Percentiles rank a stretch among this genome's conserved stretches.
phyloP scores from a whole-genome alignment of 2,329 filamentous ascomycete species.

The Ophiosphaerella narmari region DNA sequence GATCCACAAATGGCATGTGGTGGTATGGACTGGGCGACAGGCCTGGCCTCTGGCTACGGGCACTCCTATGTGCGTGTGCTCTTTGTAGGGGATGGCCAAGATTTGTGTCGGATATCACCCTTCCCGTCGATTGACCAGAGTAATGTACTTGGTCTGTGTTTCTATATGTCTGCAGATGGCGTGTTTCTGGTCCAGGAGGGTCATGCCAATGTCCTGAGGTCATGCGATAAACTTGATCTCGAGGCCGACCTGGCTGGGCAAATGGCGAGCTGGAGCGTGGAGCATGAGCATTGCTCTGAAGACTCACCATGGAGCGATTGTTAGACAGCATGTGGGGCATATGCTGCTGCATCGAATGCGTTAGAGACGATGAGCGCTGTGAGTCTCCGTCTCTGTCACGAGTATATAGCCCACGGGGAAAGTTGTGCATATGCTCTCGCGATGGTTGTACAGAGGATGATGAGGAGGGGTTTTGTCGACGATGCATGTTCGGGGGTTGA shows the following conservation, averaged over 20 bases:
- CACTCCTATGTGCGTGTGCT: slow-evolving; percentile 4
- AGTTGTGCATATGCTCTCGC: slow-evolving; percentile 46
- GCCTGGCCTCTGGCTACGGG: slow-evolving; percentile 18
- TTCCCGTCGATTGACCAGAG: slow-evolving; percentile 25
- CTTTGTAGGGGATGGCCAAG: slow-evolving; percentile 27
- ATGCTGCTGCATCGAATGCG: slow-evolving; percentile 34
- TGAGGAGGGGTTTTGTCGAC: slow-evolving; percentile 42
- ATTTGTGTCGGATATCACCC: slow-evolving; percentile 31
- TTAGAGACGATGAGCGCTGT: slow-evolving; percentile 51
- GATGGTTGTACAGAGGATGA: slow-evolving; percentile 40
- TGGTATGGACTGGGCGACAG: slow-evolving; percentile 10
- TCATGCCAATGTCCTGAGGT: slow-evolving; percentile 53
- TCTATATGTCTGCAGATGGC: slow-evolving; percentile 20
- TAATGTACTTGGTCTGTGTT: slow-evolving; percentile 10
- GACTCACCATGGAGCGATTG: slow-evolving; percentile 51
- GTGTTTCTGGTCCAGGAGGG: slow-evolving; percentile 22
- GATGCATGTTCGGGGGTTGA: slow-evolving; percentile 41
- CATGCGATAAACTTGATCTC: slow-evolving; percentile 49
- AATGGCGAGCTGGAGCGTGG: slow-evolving; percentile 47
- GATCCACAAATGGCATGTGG: slow-evolving; percentile 5
- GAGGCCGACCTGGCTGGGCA: slow-evolving; percentile 49
- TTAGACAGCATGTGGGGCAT: slow-evolving; percentile 42
- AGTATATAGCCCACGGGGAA: slow-evolving; percentile 35
- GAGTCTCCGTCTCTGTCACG: slow-evolving; percentile 35
- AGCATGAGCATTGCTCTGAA: slow-evolving; percentile 47